Conservation (phyloP, 305 asterid species). For the Fraxinus nigra region DNA sequence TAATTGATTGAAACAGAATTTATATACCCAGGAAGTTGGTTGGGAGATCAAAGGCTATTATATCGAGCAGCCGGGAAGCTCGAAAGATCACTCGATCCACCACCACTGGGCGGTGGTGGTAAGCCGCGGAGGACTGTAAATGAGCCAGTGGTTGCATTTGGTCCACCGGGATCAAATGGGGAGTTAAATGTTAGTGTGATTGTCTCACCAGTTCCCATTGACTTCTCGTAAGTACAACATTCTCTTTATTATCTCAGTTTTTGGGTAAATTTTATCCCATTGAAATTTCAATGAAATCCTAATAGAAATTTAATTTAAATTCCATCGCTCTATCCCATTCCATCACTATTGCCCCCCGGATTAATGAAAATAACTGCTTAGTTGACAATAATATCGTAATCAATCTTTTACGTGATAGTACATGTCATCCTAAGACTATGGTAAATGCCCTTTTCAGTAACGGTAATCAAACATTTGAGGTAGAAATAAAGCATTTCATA, state of each 20-base stretch:
- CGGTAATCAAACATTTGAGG: neutral
- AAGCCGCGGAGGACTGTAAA: constrained; percentile 42
- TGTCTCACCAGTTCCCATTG: constrained; percentile 63
- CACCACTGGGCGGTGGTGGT: constrained; percentile 39
- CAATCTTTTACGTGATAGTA: neutral
- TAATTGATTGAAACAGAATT: constrained; percentile 52
- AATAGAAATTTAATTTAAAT: neutral
- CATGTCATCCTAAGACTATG: neutral
- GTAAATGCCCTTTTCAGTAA: neutral
- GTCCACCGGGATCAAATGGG: constrained; percentile 89
- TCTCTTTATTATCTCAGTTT: neutral
- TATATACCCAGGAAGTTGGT: constrained; percentile 76
- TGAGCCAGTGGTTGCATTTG: constrained; percentile 81
- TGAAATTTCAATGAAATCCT: neutral
- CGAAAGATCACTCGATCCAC: constrained; percentile 74
- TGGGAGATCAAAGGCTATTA: constrained; percentile 76
- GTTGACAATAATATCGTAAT: neutral
- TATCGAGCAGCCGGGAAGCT: constrained; percentile 73
- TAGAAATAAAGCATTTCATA: neutral
- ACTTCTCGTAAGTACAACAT: constrained; percentile 59
- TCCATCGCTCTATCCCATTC: neutral
- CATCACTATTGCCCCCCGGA: neutral
- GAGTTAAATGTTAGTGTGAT: constrained; percentile 92
- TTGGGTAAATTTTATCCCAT: neutral
- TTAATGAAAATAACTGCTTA: no score